Base-by-base conservation (phyloP, 495 filamentous ascomycete species). In the Daldinia bambusicola region DNA sequence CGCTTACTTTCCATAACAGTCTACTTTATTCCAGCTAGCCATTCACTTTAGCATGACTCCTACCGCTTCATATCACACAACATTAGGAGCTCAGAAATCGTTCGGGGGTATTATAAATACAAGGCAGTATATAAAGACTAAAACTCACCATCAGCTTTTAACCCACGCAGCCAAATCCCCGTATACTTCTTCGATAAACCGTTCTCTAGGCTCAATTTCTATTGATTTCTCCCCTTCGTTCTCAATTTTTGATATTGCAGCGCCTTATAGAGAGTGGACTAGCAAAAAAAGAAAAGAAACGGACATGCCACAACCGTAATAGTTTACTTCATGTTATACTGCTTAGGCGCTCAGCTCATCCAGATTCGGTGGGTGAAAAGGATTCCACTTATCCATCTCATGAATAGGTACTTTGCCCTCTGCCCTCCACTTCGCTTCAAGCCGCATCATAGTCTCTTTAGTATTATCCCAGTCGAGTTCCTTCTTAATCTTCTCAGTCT, bases 381-480 rank as follows among this genome's bases (percentile, higher is more conserved):
- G 62, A 55, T 70, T 70, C 71, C 66, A 74, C 59, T 60, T 61
- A 30, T 55, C 41, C 71, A 74, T 74, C 62, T 74, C 71, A 20
- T 48, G 36, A 22, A 48, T n/a, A 12, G 71, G 62, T 13, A 58
- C 34, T 32, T 63, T 70, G 13, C 71, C 71, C 37, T 66, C 61
- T 18, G 66, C 63, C 36, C 26, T 70, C 36, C 62, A 74, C 58
- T 63, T 62, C 7, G 62, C 58, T 32, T 61, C 56, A 12, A 58
- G n/a, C 1, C 52, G 55, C 4, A 45, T 18, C 5, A 65, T 72
- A 14, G 12, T 50, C 5, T 63, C 62, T 37, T 45, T 22, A 9
- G 41, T 43, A 26, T 76, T 48, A 48, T 75, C 77, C 73, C 76
- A 75, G 3, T 73, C 60, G n/a, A 78, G 58, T 9, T 63, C 61